Evolutionary conservation across 2,329 filamentous ascomycete species (phyloP), one percentile per base, ranked within the genome.

Genomic region (Ceratocystis alfenasii): DNA sequence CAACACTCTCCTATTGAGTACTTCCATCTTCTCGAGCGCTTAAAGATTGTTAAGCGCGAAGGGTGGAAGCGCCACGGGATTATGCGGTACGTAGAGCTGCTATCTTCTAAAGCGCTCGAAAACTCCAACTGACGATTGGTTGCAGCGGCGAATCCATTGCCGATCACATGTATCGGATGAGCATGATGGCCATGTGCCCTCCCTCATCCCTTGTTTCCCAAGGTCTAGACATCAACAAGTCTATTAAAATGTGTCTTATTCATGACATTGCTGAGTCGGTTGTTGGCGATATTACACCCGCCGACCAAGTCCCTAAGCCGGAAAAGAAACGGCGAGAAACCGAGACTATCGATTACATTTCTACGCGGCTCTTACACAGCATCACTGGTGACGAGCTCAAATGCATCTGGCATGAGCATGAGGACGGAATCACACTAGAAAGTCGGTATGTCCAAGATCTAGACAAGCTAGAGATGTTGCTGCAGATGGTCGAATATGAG

Each of bases 151-250:
- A 99, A 76, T 95, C 90, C 1, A 96, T 99, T 73, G 83, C 90
- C 65, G 94, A 99, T 78, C 94, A 99, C 81, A 99, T 99, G 94
- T 99, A 97, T 77, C 91, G 94, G 77, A 99, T 99, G 94, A 90
- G 91, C 63, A 84, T 99, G 71, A 90, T 99, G 75, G 91, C 89
- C 69, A 89, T 99, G 86, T 84, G 96, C 69, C 92, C 90, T 1
- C 93, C 94, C 1, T 80, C 88, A 0, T 78, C 87, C 0, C 83
- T 96, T 8, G 81, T 85, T 1, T 76, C 84, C 0, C 82, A 63
- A 36, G 66, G 82, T 45, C 80, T 97, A 72, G 88, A 97, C 74
- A 81, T 96, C 57, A 77, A 83, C 30, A 87, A 87, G 71, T 97
- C 94, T 79, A 93, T 90, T 71, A 90, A 90, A 77, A 96, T 99